phyloP scores from a whole-genome alignment of 768 basidiomycete species.

The Leucocoprinus leucothites region DNA sequence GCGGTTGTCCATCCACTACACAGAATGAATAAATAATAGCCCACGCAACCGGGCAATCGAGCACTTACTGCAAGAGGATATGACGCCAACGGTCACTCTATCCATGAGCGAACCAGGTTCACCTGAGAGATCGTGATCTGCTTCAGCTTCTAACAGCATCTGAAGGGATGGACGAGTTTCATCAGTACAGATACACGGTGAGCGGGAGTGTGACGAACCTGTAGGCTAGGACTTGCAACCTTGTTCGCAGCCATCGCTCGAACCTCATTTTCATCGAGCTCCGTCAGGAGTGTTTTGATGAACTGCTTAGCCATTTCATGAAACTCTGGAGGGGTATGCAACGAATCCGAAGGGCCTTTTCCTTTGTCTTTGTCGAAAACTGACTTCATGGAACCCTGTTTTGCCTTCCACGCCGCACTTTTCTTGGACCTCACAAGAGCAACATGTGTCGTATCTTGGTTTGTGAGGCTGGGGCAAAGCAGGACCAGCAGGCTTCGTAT shows the following conservation, averaged over 20 bases:
- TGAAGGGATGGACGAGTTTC: slow-evolving; percentile 25
- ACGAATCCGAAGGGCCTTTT: slow-evolving; percentile 27
- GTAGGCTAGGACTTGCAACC: slow-evolving; percentile 73
- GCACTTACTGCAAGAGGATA: slow-evolving; percentile 48
- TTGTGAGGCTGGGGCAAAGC: slow-evolving; percentile 57
- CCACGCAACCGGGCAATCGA: slow-evolving; percentile 33
- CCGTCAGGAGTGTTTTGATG: slow-evolving; percentile 48
- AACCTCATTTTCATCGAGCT: slow-evolving; percentile 67
- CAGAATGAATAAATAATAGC: not conserved
- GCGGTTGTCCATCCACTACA: slow-evolving; percentile 7
- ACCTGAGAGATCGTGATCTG: slow-evolving; percentile 56
- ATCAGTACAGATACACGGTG: not conserved
- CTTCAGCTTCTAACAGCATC: slow-evolving; percentile 84
- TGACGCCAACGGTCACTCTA: slow-evolving; percentile 69
- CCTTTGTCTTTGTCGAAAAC: slow-evolving; percentile 54
- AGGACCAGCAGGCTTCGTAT: slow-evolving; percentile 76
- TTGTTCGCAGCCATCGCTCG: slow-evolving; percentile 73
- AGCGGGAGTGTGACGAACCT: slow-evolving; percentile 40
- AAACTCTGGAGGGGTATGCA: slow-evolving; percentile 46
- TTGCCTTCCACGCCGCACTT: slow-evolving; percentile 77
- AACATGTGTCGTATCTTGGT: slow-evolving; percentile 33
- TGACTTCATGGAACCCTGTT: slow-evolving; percentile 78
- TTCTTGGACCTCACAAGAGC: slow-evolving; percentile 74
- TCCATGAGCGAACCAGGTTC: slow-evolving; percentile 77
- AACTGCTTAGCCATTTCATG: slow-evolving; percentile 38